Base-by-base conservation (phyloP, 2,329 filamentous ascomycete genomes). In the Pseudogymnoascus sp. region DNA sequence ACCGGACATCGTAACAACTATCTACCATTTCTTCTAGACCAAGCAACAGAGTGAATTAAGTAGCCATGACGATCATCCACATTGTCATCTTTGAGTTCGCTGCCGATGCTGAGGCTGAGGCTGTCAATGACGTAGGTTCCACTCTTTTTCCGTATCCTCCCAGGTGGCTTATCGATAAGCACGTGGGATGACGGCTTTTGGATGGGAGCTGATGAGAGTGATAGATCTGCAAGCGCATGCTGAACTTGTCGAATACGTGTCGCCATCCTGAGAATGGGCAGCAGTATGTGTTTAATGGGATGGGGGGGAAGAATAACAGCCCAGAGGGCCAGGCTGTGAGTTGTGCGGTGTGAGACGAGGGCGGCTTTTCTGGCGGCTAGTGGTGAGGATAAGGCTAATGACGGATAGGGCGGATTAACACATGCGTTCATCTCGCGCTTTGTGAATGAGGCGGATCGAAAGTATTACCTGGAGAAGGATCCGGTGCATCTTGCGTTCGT, bases 401-500 rank as follows among this genome's bases (percentile, higher is more conserved):
- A 28, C 19, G 47, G 40, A 35, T 23, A 84, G 87, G 78, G 81
- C 60, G 87, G 82, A 0, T 83, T 87, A 61, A 86, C 86, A 0
- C 88, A 92, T 71, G 86, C 79, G 0, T 91, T 91, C 66, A 81
- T 92, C 1, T 80, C 82, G 21, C 83, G 89, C 68, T 91, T 92
- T 64, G 79, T 81, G 9, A 86, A 73, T 21, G 77, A 78, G 17
- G 81, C 83, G 66, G 88, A 92, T 70, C 78, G 87, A 57, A 80
- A 86, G 65, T 91, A 90, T 69, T 92, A 91, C 71, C 74, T 88
- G 6, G 74, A 82, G 61, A 75, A 84, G 31, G 89, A 92, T 68
- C 85, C 86, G 1, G 81, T 75, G 8, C 88, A 91, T 71, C 74
- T 79, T 36, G 82, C 74, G 0, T 90, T 90, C 67, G 76, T 83